Evolutionary conservation across 331 rosid species (phyloP).

Genomic region (Erythrophleum ivorense): DNA sequence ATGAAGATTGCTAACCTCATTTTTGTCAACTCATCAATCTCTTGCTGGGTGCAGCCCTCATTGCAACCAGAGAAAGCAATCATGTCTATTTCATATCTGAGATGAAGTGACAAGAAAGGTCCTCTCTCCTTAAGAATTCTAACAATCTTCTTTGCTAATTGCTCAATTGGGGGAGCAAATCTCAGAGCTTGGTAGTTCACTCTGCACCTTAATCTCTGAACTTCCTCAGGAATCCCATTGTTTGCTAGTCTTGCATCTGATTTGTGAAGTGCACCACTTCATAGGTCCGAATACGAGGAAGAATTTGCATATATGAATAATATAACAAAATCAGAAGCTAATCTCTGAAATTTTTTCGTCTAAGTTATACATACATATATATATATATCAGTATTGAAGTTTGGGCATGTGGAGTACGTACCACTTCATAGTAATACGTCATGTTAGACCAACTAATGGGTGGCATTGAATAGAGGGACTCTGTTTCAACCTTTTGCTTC

Average conservation of each 20-base stretch:
- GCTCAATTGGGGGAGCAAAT: constrained; percentile 61
- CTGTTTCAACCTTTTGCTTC: constrained; percentile 51
- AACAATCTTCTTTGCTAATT: constrained; percentile 59
- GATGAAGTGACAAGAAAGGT: constrained; percentile 79
- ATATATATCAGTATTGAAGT: not conserved
- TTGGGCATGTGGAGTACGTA: not conserved
- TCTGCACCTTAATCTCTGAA: constrained; percentile 63
- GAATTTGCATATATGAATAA: constrained; percentile 44
- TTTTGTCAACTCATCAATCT: constrained; percentile 63
- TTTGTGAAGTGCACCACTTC: constrained; percentile 65
- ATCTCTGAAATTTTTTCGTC: not conserved
- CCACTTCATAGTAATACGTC: constrained; percentile 59
- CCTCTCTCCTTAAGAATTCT: constrained; percentile 65
- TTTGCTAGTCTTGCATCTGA: constrained; percentile 72
- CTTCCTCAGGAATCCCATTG: constrained; percentile 58
- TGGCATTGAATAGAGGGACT: constrained; percentile 61
- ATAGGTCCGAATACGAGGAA: constrained; percentile 53
- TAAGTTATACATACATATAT: no score
- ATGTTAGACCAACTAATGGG: constrained; percentile 90
- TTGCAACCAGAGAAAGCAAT: constrained; percentile 84
- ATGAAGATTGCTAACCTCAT: constrained; percentile 55
- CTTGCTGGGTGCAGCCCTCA: constrained; percentile 63
- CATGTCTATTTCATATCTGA: constrained; percentile 91
- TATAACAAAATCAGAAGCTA: not conserved
- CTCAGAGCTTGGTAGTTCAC: constrained; percentile 62